Percentiles rank a stretch among this genome's conserved stretches.
These are phyloP conservation scores for Pestalotiopsis sp. DNA, from an alignment of 2,329 filamentous ascomycete genomes.

Conservation along the genomic window DNA sequence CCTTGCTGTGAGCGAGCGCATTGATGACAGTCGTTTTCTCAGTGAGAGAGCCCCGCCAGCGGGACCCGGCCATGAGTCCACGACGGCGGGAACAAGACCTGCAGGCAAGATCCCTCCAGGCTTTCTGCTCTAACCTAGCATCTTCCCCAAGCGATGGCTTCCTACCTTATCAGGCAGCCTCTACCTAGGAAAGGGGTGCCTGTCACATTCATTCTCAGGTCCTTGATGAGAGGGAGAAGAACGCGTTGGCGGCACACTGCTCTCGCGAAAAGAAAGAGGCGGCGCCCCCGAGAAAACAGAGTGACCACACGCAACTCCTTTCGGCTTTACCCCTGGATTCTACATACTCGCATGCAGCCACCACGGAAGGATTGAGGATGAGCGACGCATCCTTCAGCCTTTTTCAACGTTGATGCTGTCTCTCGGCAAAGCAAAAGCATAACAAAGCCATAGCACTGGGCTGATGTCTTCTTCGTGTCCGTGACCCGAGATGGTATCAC, in stretches of 20 bases:
- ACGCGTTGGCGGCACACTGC: background rate
- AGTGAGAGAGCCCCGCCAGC: background rate
- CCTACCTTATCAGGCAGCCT: background rate
- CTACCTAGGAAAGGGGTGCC: background rate
- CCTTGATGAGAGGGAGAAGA: background rate
- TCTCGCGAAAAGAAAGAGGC: background rate
- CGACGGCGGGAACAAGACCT: background rate
- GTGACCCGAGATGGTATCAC: too few relatives aligned
- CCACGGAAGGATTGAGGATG: conserved; percentile 1
- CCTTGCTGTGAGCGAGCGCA: background rate
- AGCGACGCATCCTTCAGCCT: background rate
- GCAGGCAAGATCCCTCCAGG: background rate
- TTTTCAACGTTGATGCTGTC: background rate
- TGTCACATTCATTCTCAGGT: background rate
- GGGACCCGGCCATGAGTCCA: background rate
- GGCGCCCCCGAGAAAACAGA: background rate
- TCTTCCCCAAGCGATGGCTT: background rate
- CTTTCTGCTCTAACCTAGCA: background rate
- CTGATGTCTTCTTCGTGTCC: too few relatives aligned
- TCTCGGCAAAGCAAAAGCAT: background rate
- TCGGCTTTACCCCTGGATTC: conserved; percentile 6
- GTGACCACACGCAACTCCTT: background rate
- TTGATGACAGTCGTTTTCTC: background rate
- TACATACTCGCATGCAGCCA: conserved; percentile 8
- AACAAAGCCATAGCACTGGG: background rate